Evolutionary conservation across 352 stramenopile species (phyloP), one percentile per base, ranked within the genome.

Genomic region (Halophytophthora batemanensis): DNA sequence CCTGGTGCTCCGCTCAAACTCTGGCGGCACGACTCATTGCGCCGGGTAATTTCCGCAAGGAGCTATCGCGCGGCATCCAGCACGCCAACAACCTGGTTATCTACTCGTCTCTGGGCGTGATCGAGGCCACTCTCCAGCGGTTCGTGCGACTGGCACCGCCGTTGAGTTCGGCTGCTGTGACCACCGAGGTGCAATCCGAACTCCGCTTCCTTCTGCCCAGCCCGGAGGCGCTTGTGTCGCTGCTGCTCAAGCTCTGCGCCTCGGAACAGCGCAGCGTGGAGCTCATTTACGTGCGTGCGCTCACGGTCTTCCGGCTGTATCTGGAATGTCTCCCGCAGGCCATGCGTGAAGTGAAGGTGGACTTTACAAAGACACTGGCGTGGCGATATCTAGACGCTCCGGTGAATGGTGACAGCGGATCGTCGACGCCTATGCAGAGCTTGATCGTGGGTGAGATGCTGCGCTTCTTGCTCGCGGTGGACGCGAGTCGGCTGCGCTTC

Each of bases 311-410:
- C 41, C 75, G 78, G 4, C 53, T 88, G 12, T 95, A 95, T 45
- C 45, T 91, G 17, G 67, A 83, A 49, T 90, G 79, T 37, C 57
- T 95, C 8, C 81, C 82, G 1, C 67, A 86, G 12, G 53, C 70
- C 2, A 95, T 91, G 80, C 68, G 69, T 25, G 85, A 95, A 28
- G 71, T 87, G 10, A 95, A 95, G 57, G 69, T 88, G 33, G 85
- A 95, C 59, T 82, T 93, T 19, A 84, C 85, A 11, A 95, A 95
- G 65, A 67, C 87, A n/a, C 54, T 93, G 2, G 57, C 59, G 0
- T 91, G 76, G 74, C 57, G 66, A 14, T 73, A 73, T 31, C 61
- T 92, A 13, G 60, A 83, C 18, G 31, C n/a, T 3, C 22, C 38
- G 2, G 14, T n/a, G 18, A 38, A 42, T 8, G 41, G 25, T 0